Percentiles rank a stretch among this genome's conserved stretches.
These are phyloP conservation scores for Scopulariopsis brevicaulis DNA, from an alignment of 2,329 filamentous ascomycete species.

Conservation along the genomic window DNA sequence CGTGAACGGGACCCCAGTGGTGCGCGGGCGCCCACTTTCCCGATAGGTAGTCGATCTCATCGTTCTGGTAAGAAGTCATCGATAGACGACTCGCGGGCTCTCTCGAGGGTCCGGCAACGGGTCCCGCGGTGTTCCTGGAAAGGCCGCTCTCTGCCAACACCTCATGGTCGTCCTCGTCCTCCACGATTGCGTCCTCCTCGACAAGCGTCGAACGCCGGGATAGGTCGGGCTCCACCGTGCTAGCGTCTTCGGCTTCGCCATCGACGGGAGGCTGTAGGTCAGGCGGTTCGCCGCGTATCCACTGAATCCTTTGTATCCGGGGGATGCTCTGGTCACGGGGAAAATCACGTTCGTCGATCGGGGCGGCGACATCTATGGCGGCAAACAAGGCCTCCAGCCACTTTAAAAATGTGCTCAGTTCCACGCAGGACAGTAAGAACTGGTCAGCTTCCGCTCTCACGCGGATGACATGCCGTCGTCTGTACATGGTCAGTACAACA, in stretches of 20 bases:
- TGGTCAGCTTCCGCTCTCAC: slow-evolving; percentile 64
- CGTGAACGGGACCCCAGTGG: slow-evolving; percentile 41
- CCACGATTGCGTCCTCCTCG: slow-evolving; percentile 5
- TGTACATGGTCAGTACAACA: slow-evolving; percentile 12
- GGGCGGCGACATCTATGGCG: slow-evolving; percentile 60
- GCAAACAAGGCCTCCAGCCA: slow-evolving; percentile 61
- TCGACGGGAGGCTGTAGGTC: slow-evolving; percentile 6
- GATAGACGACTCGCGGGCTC: slow-evolving; percentile 26
- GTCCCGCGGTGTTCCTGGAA: slow-evolving; percentile 1
- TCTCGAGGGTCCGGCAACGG: slow-evolving; percentile 10
- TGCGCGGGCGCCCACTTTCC: slow-evolving; percentile 47
- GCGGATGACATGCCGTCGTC: slow-evolving; percentile 56
- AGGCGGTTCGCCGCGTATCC: slow-evolving; percentile 29
- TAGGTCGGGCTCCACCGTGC: not conserved
- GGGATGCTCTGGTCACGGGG: slow-evolving; percentile 52
- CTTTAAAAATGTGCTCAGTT: slow-evolving; percentile 52
- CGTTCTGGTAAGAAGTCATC: slow-evolving; percentile 31
- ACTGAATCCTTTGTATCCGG: slow-evolving; percentile 40
- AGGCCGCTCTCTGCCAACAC: not conserved
- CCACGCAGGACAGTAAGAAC: slow-evolving; percentile 55
- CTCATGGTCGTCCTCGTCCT: slow-evolving; percentile 11
- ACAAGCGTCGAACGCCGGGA: not conserved
- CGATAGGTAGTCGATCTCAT: slow-evolving; percentile 31
- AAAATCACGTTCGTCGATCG: slow-evolving; percentile 59
- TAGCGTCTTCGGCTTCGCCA: not conserved